Evolutionary conservation across 768 basidiomycete species (phyloP).

Genomic region (Russula emetica): DNA sequence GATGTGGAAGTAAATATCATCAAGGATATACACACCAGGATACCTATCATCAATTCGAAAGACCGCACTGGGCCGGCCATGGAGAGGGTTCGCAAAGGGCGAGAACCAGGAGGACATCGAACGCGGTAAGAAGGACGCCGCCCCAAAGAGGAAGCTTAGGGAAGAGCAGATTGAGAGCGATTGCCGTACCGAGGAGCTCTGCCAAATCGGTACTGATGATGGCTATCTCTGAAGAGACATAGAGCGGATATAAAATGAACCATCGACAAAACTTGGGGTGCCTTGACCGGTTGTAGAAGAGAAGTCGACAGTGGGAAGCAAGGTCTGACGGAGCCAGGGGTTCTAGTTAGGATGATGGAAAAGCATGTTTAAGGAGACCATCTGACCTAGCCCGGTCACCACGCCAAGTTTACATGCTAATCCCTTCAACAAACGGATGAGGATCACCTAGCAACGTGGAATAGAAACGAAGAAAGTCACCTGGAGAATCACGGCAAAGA

Average conservation of each 20-base stretch:
- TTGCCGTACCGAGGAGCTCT: constrained; percentile 58
- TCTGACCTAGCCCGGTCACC: constrained; percentile 72
- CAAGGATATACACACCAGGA: constrained; percentile 15
- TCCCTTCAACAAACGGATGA: constrained; percentile 41
- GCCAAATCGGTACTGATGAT: constrained; percentile 57
- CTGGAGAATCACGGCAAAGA: constrained; percentile 83
- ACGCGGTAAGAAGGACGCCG: constrained; percentile 46
- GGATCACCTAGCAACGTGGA: constrained; percentile 2
- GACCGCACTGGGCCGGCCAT: constrained; percentile 50
- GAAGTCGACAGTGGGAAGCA: constrained; percentile 46
- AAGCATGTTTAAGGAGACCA: background rate
- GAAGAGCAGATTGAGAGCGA: constrained; percentile 51
- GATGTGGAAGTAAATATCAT: background rate
- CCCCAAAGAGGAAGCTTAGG: constrained; percentile 47
- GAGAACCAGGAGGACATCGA: constrained; percentile 55
- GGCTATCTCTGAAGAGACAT: constrained; percentile 44
- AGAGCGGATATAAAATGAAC: constrained; percentile 45
- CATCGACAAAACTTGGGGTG: constrained; percentile 39
- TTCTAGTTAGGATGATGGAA: background rate
- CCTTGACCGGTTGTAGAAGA: constrained; percentile 43
- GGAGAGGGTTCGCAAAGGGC: constrained; percentile 65
- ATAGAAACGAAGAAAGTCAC: constrained; percentile 33
- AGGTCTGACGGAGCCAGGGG: constrained; percentile 36
- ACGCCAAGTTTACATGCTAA: constrained; percentile 78
- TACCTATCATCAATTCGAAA: constrained; percentile 59